Percentiles rank a stretch among this genome's conserved stretches.
Evolutionary conservation across 192 early-diverging fungal species (phyloP).

Genomic region (Coemansia sp.): DNA sequence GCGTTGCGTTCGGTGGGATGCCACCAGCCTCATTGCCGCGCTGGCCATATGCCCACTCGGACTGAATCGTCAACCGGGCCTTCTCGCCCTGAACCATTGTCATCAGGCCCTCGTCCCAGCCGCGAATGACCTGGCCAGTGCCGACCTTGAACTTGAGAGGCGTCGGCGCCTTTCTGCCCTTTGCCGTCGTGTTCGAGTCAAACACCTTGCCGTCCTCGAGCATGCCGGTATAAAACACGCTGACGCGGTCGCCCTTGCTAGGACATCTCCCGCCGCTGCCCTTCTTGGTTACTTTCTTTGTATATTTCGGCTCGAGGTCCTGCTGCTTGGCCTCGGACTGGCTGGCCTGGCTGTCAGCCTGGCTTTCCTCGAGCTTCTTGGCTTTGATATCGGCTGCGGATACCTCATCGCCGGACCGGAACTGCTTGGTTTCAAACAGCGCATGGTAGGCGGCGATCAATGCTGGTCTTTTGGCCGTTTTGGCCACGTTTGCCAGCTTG

Average conservation of each 20-base stretch:
- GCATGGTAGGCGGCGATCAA: constrained; percentile 61
- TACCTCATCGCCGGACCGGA: constrained; percentile 48
- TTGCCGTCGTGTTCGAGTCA: constrained; percentile 60
- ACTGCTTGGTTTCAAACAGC: constrained; percentile 61
- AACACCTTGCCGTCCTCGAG: constrained; percentile 70
- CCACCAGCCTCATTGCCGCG: constrained; percentile 60
- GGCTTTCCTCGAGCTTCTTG: constrained; percentile 19
- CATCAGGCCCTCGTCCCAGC: constrained; percentile 83
- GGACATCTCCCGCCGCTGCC: constrained; percentile 59
- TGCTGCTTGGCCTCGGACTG: constrained; percentile 13
- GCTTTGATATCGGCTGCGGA: constrained; percentile 36
- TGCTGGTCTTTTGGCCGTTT: constrained; percentile 66
- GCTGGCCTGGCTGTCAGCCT: constrained; percentile 7
- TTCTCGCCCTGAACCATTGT: constrained; percentile 85
- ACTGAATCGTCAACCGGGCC: constrained; percentile 74
- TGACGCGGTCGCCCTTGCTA: constrained; percentile 68
- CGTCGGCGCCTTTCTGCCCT: constrained; percentile 61
- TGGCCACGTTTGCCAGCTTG: constrained; percentile 64
- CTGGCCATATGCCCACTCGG: constrained; percentile 84
- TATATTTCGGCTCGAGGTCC: constrained; percentile 57
- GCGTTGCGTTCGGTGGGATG: constrained; percentile 78
- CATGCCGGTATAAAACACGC: constrained; percentile 63
- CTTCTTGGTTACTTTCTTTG: constrained; percentile 63
- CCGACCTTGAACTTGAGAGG: constrained; percentile 81
- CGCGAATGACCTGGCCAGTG: constrained; percentile 91